A percentile compares a stretch with the other conserved stretches of the same genome.
These are phyloP conservation scores for Acrasis kona DNA, from an alignment of 78 protist genomes.

Conservation along the genomic window DNA sequence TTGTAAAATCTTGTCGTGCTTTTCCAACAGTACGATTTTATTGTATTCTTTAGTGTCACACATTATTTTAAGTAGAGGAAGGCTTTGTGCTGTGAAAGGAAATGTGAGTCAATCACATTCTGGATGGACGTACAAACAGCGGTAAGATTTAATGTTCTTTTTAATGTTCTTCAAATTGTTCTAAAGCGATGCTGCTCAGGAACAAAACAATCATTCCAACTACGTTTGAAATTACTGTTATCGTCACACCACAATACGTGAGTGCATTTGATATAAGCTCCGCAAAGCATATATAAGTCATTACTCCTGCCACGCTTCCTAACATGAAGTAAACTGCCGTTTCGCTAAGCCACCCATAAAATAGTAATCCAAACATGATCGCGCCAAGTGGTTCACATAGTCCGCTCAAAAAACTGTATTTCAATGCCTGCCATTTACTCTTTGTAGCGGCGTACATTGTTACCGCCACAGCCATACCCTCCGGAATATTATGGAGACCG, in stretches of 20 bases:
- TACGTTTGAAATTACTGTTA: neutral
- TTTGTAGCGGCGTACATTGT: conserved; percentile 1
- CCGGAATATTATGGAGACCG: conserved; percentile 11
- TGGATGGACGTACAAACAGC: no score
- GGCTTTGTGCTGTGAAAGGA: no score
- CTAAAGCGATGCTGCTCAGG: no score
- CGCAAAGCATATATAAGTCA: neutral
- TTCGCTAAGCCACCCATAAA: neutral
- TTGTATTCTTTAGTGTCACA: no score
- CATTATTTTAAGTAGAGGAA: no score
- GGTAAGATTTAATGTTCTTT: no score
- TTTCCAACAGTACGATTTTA: no score
- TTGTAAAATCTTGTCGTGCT: no score
- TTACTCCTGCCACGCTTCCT: neutral
- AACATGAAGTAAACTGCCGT: neutral
- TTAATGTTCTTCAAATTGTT: no score
- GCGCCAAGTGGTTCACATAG: conserved; percentile 4
- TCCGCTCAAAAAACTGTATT: conserved; percentile 7
- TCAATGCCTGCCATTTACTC: conserved; percentile 6
- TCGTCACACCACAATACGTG: neutral
- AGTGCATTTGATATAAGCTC: neutral
- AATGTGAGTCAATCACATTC: no score
- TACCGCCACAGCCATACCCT: neutral
- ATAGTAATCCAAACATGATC: neutral
- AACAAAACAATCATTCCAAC: neutral